Evolutionary conservation across 78 protist genomes (phyloP).

Genomic region (Isochrysis galbana): DNA sequence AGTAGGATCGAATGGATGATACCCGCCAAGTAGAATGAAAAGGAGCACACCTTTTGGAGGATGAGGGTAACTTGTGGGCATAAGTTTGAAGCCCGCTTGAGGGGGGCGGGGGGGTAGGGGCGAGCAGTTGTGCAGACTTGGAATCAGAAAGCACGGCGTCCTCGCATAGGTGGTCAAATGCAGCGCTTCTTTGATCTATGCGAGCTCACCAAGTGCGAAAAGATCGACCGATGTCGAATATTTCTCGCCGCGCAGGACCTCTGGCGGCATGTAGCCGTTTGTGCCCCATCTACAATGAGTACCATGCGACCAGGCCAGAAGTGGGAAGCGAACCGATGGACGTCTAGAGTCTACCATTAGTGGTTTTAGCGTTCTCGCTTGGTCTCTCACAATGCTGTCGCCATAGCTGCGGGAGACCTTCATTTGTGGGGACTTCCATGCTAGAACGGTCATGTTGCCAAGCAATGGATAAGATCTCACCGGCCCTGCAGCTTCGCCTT

Average conservation of each 20-base stretch:
- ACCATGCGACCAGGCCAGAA: too few species aligned
- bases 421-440: neutral
- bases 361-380: too few species aligned
- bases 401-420: too few species aligned
- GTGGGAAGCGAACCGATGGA: too few species aligned
- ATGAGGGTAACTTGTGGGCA: too few species aligned
- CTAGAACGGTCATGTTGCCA: neutral
- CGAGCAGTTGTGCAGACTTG: neutral
- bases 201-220: neutral
- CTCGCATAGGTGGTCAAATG: neutral
- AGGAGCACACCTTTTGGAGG: slow-evolving; percentile 29
- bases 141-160: neutral
- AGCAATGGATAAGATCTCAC: neutral
- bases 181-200: too few species aligned
- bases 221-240: neutral
- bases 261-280: slow-evolving; percentile 9
- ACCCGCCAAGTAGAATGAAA: slow-evolving; percentile 12
- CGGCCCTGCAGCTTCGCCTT: neutral
- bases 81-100: too few species aligned
- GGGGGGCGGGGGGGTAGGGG: too few species aligned
- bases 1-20: neutral
- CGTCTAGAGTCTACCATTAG: too few species aligned
- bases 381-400: too few species aligned
- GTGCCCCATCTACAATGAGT: too few species aligned
- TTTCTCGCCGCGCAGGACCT: neutral